These are phyloP conservation scores for Trichosporon asahii DNA, from an alignment of 1,284 basidiomycete species.

Conservation along the genomic window DNA sequence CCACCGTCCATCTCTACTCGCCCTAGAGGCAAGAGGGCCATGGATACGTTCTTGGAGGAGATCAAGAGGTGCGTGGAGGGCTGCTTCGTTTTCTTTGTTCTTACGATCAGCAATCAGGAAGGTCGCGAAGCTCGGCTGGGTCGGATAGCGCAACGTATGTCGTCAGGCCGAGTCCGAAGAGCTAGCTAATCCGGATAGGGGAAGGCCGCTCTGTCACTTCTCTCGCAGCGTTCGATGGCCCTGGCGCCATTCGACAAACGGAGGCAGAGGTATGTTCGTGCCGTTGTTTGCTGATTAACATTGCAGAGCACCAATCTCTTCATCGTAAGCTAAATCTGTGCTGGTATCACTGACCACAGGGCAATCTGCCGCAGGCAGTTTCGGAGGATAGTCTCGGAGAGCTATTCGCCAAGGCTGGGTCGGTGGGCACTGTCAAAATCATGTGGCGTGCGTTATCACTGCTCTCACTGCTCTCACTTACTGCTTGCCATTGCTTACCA, in stretches of 20 bases:
- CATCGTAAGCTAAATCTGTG: slow-evolving; percentile 59
- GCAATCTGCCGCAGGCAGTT: slow-evolving; percentile 75
- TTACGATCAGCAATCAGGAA: slow-evolving; percentile 71
- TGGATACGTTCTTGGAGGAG: slow-evolving; percentile 89
- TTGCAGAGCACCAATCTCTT: slow-evolving; percentile 86
- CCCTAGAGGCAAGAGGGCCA: slow-evolving; percentile 83
- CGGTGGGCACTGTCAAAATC: slow-evolving; percentile 66
- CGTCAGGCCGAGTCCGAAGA: background rate
- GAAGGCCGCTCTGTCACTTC: slow-evolving; percentile 71
- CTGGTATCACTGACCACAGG: slow-evolving; percentile 31
- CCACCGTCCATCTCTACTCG: slow-evolving; percentile 60
- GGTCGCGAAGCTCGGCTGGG: slow-evolving; percentile 77
- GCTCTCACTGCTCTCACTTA: no score
- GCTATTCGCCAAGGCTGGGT: slow-evolving; percentile 68
- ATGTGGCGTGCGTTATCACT: slow-evolving; percentile 78
- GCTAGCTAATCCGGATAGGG: slow-evolving; percentile 33
- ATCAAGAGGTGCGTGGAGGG: slow-evolving; percentile 69
- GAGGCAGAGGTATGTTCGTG: slow-evolving; percentile 35
- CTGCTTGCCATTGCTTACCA: slow-evolving; percentile 34
- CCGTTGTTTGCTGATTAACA: background rate
- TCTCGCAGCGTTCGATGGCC: slow-evolving; percentile 57
- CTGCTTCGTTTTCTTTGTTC: background rate
- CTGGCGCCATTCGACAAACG: slow-evolving; percentile 20
- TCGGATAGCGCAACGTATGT: slow-evolving; percentile 61
- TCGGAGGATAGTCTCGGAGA: slow-evolving; percentile 77